Base-by-base conservation (phyloP, 2,329 filamentous ascomycete species). In the Cordyceps sp. region DNA sequence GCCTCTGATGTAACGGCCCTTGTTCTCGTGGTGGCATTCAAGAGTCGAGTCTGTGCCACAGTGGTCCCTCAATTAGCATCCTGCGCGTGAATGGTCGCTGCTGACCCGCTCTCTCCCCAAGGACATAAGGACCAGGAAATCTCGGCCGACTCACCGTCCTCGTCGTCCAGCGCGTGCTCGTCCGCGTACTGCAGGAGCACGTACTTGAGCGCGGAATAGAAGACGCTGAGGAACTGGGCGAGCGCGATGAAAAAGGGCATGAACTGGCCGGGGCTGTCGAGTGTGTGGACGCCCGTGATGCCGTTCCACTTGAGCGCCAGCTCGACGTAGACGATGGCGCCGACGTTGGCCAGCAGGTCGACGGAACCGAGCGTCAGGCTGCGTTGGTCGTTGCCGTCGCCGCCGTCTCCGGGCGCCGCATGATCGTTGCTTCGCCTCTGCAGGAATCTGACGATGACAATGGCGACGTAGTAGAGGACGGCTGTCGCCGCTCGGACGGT, bases 201-300 rank as follows among this genome's bases (percentile, higher is more conserved):
- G 3, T 28, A 15, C 30, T 39, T 41, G 4, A 29, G 29, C 19
- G 34, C 36, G 5, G 36, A 34, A 21, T 44, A 45, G 12, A 43
- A 36, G 18, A 46, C 39, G 18, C 35, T 39, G 2, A 44, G 5
- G 2, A 44, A 34, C 30, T 45, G 44, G 9, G 39, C 44, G 9
- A 45, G 21, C 2, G 42, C 34, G 31, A 46, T 40, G 32, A 46
- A 35, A 21, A 46, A 39, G n/a, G 44, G 43, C 40, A 46, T 45
- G n/a, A 45, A 44, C 28, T 46, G 44, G 14, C 44, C 44, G 2
- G 43, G 41, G 5, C 31, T 29, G 19, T 33, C 22, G 10, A 46
- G 24, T 6, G 33, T 36, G 28, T 45, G 35, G n/a, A 45, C 39
- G 6, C 26, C 36, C 2, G 35, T 29, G 32, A 46, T 40, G 28